A percentile compares a stretch with the other conserved stretches of the same genome.
These are phyloP conservation scores for Myotisia sp. DNA, from an alignment of 2,329 filamentous ascomycete species.

Conservation along the genomic window DNA sequence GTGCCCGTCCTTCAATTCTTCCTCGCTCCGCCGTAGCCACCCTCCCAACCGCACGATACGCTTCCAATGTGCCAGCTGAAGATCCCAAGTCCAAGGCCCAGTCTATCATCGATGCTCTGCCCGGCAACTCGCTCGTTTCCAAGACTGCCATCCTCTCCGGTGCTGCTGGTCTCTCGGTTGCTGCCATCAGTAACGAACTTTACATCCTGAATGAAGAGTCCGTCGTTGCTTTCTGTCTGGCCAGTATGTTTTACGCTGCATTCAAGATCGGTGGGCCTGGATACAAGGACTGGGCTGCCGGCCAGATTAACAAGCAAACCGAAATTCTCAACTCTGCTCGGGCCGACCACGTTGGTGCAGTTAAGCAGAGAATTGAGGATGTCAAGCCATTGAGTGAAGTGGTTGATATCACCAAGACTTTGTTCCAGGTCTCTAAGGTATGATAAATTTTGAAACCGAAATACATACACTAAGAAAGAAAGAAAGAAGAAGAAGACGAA, in stretches of 20 bases:
- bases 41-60: constrained; percentile 53
- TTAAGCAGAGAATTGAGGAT: constrained; percentile 84
- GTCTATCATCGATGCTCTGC: constrained; percentile 83
- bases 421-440: constrained; percentile 98
- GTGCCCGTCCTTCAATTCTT: constrained; percentile 70
- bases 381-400: constrained; percentile 91
- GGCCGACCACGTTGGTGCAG: constrained; percentile 85
- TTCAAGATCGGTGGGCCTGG: constrained; percentile 87
- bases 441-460: no score
- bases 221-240: constrained; percentile 79
- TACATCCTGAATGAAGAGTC: constrained; percentile 99
- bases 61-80: constrained; percentile 65
- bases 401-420: constrained; percentile 88
- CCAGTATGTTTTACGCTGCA: constrained; percentile 82
- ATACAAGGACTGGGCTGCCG: constrained; percentile 85
- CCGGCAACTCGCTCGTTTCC: constrained; percentile 80
- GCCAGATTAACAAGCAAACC: constrained; percentile 83
- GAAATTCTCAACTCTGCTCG: constrained; percentile 88
- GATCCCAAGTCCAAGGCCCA: constrained; percentile 95
- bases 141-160: constrained; percentile 97
- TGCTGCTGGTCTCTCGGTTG: constrained; percentile 75
- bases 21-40: constrained; percentile 58
- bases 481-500: constrained; percentile 1
- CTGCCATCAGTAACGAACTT: constrained; percentile 98
- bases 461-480: neutral